phyloP scores from a whole-genome alignment of 2,329 filamentous ascomycete genomes.

The Hypoxylon sp. region DNA sequence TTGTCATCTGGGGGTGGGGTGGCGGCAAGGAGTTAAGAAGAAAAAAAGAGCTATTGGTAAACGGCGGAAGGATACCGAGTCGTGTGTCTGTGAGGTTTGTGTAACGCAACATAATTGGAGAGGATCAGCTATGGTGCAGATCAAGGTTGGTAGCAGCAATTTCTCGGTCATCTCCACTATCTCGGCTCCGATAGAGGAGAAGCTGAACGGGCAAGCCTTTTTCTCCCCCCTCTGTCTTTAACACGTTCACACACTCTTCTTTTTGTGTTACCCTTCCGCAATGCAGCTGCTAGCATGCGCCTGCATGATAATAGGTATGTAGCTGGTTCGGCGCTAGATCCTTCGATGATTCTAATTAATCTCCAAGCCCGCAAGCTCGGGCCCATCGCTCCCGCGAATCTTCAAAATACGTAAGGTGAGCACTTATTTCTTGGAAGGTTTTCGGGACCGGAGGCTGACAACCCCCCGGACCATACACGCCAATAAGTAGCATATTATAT shows the following conservation, averaged over 20 bases:
- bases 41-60: too few relatives aligned
- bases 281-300: constrained; percentile 22
- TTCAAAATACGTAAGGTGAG: too few relatives aligned
- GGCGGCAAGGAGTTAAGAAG: too few relatives aligned
- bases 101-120: constrained; percentile 3
- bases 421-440: constrained; percentile 2
- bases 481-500: too few relatives aligned
- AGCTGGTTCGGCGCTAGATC: constrained; percentile 25
- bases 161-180: not conserved
- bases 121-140: not conserved
- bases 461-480: too few relatives aligned
- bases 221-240: too few relatives aligned
- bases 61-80: constrained; percentile 11
- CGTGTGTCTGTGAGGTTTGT: constrained; percentile 11
- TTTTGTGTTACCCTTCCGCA: constrained; percentile 17
- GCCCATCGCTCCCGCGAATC: constrained; percentile 21
- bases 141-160: not conserved
- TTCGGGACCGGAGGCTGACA: constrained; percentile 33
- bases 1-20: constrained; percentile 1
- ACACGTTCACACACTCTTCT: not conserved
- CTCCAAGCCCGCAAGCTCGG: constrained; percentile 20
- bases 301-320: too few relatives aligned
- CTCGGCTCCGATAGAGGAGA: constrained; percentile 20
- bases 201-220: too few relatives aligned
- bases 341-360: constrained; percentile 19